Base-by-base conservation (phyloP, 192 early-diverging fungal species). In the Backusella tarrabulga region DNA sequence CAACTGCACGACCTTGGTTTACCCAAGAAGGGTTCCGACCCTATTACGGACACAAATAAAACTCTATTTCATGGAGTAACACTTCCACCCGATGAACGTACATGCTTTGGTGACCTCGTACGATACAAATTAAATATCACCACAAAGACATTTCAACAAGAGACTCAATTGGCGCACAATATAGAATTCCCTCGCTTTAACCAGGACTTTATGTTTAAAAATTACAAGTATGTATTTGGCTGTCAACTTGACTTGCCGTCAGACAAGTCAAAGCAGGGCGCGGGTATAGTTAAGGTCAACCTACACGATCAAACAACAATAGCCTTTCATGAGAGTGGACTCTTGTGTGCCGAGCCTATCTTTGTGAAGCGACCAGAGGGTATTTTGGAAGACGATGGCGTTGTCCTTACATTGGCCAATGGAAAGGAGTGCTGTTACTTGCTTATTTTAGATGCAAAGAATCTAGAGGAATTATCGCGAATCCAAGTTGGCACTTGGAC, bases 361-460 rank as follows among this genome's bases (percentile, higher is more conserved):
- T 89, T 91, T 83, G 83, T 89, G 15, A 80, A 85, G 5, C 77
- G 76, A 7, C 90, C 90, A 0, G 80, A 86, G 12, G 79, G 66
- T n/a, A 79, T 63, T 0, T 68, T 67, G 11, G 90, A 91, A 73
- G 90, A 91, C 52, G 90, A 91, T 71, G 90, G 88, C 44, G 84
- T 89, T 1, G 42, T 90, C 14, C 66, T 90, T 34, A 84, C 79
- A 15, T 74, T 90, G 67, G 85, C 83, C 6, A 73, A 79, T 52
- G 38, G 76, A 35, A 56, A 74, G 5, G 77, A 79, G 2, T 73
- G 76, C 1, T 82, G 82, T 32, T 87, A 83, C 74, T 70, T 91
- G 78, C 76, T 21, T 77, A 73, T 88, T 11, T 75, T 91, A 67
- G 79, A 91, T 77, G 87, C 87, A 17, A 34, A 73, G 42, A 82